phyloP scores from a whole-genome alignment of 768 basidiomycete species.

The Porphyrellus cyaneotinctus region DNA sequence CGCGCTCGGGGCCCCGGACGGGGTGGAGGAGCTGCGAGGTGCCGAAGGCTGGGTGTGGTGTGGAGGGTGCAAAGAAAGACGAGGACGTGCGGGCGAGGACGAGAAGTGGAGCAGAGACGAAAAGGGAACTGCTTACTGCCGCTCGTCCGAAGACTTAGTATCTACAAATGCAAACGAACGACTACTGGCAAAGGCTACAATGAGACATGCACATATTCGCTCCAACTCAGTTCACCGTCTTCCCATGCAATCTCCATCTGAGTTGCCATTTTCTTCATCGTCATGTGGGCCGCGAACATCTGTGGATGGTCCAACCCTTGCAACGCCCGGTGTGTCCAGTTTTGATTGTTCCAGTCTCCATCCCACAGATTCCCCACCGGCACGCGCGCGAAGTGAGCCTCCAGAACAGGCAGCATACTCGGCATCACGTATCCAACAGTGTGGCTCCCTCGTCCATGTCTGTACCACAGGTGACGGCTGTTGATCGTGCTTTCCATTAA shows the following conservation, averaged over 20 bases:
- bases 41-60: no score
- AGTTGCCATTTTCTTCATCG: neutral
- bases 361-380: neutral
- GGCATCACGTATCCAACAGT: slow-evolving; percentile 9
- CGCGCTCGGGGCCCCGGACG: no score
- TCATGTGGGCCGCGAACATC: neutral
- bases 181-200: no score
- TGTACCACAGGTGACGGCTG: neutral
- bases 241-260: slow-evolving; percentile 5
- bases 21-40: no score
- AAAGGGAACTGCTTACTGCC: no score
- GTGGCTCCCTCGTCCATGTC: slow-evolving; percentile 8
- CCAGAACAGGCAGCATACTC: neutral
- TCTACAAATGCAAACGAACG: no score
- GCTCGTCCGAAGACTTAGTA: no score
- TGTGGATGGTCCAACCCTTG: neutral
- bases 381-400: slow-evolving; percentile 2
- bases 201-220: no score
- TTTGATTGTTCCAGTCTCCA: neutral
- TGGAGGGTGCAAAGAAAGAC: no score
- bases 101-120: no score
- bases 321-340: slow-evolving; percentile 8
- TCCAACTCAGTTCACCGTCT: no score
- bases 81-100: no score
- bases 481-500: slow-evolving; percentile 1